Percentiles rank a stretch among this genome's conserved stretches.
Conservation (phyloP, 495 filamentous ascomycete genomes). For the Acidomyces sp. region DNA sequence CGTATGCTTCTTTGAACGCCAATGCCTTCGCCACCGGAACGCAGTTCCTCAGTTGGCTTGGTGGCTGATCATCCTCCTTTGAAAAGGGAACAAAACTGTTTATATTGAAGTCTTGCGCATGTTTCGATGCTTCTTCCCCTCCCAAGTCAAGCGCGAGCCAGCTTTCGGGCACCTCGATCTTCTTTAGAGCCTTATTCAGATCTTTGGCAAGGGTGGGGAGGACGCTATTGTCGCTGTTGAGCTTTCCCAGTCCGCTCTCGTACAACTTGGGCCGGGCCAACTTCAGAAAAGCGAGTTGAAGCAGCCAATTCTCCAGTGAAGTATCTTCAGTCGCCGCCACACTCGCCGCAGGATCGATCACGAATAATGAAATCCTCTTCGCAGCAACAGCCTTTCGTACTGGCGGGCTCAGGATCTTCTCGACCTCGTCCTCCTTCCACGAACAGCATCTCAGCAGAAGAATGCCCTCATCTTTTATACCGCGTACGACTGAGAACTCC, state of each 20-base stretch:
- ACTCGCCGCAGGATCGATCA: constrained; percentile 57
- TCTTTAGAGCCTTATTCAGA: constrained; percentile 54
- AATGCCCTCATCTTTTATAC: constrained; percentile 55
- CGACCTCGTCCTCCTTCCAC: constrained; percentile 74
- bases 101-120: constrained; percentile 48
- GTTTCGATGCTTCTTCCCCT: constrained; percentile 31
- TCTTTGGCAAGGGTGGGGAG: constrained; percentile 51
- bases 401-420: constrained; percentile 64
- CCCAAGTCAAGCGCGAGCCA: constrained; percentile 62
- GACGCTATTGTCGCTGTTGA: constrained; percentile 36
- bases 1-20: constrained; percentile 88
- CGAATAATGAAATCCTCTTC: constrained; percentile 53
- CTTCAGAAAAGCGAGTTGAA: constrained; percentile 70
- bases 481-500: constrained; percentile 57
- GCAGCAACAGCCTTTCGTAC: constrained; percentile 54
- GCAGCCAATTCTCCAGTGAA: constrained; percentile 42
- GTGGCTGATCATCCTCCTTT: constrained; percentile 57
- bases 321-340: constrained; percentile 48
- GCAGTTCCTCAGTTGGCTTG: constrained; percentile 57
- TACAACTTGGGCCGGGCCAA: constrained; percentile 44
- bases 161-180: constrained; percentile 58
- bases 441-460: constrained; percentile 63
- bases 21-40: constrained; percentile 72
- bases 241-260: constrained; percentile 18
- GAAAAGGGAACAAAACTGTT: constrained; percentile 78